Evolutionary conservation across 2,329 filamentous ascomycete genomes (phyloP), one percentile per base, ranked within the genome.

Genomic region (Chrysosporium queenslandicum): DNA sequence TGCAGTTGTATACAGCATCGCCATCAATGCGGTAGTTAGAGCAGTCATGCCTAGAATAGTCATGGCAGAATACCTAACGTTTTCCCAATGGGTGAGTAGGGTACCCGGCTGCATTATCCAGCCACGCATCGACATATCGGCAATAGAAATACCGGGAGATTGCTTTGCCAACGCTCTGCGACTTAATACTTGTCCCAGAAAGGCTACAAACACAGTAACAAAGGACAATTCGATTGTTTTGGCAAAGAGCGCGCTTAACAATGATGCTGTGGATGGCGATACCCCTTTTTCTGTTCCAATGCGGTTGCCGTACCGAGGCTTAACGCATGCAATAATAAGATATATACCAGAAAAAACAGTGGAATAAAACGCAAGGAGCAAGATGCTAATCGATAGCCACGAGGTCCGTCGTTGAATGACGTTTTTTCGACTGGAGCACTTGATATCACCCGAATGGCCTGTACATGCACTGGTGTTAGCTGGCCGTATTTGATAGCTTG

Each of bases 151-250:
- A 1, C 86, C 86, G 2, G 72, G 69, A 0, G 80, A 77, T 7
- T 75, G 71, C 50, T 75, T 77, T 21, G 76, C 75, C 52, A 87
- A 77, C 0, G 86, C 83, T 51, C 83, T 72, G 18, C 84, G 75
- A n/a, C 80, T 87, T 14, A 91, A 68, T 0, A 85, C 77, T 63
- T 92, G 87, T 0, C 87, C 87, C 0, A 90, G 64, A 51, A 86
- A 86, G 0, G 83, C 78, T 1, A 90, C 83, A 55, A 87, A 86
- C 0, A 87, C 81, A 0, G 86, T 87, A 2, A 87, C 85, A 61
- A 89, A 91, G 0, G 83, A 81, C 57, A 90, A 63, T 66, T 91
- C 87, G 45, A 90, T 86, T 0, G 83, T 78, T 66, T 90, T 91
- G 6, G 86, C 84, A 32, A 87, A 70, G 2, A 87, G 67, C 0